These are phyloP conservation scores for Chytriomyces sp. DNA, from an alignment of 192 early-diverging fungal genomes.

Conservation along the genomic window DNA sequence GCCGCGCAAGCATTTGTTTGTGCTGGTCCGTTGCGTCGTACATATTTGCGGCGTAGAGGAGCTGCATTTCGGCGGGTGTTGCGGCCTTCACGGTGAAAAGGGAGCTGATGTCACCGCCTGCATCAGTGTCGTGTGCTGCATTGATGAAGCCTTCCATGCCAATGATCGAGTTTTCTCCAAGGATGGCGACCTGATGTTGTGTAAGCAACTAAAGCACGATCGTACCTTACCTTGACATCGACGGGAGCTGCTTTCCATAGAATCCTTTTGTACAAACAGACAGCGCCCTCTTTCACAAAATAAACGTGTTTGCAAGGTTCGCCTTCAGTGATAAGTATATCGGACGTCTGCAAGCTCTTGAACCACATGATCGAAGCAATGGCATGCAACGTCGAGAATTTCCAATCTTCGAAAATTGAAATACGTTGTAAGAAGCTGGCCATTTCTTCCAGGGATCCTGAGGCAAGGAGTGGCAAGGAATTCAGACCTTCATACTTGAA, in stretches of 20 bases:
- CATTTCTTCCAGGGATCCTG: constrained; percentile 19
- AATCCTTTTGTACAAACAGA: constrained; percentile 6
- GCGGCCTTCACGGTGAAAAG: constrained; percentile 21
- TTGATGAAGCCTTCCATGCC: constrained; percentile 3
- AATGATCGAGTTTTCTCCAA: neutral
- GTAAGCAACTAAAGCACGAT: neutral
- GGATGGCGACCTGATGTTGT: constrained; percentile 1
- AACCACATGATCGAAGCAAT: constrained; percentile 24
- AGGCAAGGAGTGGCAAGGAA: neutral
- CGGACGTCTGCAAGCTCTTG: neutral
- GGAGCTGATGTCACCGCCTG: neutral
- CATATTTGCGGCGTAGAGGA: neutral
- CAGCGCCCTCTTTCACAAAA: constrained; percentile 22
- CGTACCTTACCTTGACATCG: constrained; percentile 4
- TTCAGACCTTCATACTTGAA: neutral
- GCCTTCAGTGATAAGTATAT: constrained; percentile 15
- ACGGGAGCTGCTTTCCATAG: neutral
- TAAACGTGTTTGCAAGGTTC: constrained; percentile 19
- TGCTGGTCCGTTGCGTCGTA: neutral
- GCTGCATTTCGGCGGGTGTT: neutral
- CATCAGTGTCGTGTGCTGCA: neutral
- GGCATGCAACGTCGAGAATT: neutral
- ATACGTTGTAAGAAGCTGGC: constrained; percentile 13
- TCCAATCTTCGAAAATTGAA: constrained; percentile 10
- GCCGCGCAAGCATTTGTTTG: neutral